Base-by-base conservation (phyloP, 31 red algal genomes). In the Endocladia muricata region DNA sequence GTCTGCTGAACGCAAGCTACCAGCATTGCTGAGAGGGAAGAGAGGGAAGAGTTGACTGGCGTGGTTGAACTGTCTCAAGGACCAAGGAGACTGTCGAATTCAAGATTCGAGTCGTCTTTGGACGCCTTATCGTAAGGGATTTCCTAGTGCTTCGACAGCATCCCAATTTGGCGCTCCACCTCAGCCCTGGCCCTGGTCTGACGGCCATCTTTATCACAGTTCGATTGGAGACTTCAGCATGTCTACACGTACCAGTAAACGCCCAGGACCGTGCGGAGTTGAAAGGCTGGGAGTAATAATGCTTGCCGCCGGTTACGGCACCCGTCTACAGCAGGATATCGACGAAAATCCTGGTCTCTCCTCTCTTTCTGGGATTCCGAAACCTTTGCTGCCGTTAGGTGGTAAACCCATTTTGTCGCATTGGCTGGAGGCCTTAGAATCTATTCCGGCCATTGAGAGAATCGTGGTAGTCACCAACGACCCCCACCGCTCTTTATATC, bases 301-400 rank as follows among this genome's bases (percentile, higher is more conserved):
- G 21, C 85, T 88, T 22, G 76, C 76, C n/a, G 85, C 76, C 9
- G 85, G 85, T 3, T 88, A 80, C 66, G 85, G 85, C 21, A 88
- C 85, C 23, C 74, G 85, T 8, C 66, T 88, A 2, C 41, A 51
- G 17, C 29, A 38, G 3, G 73, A 85, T 54, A 61, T 81, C 29
- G 36, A 37, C 28, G 17, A 40, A n/a, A 52, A 61, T n/a, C 72
- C 69, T 8, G 38, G 48, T 36, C 74, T 82, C 28, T 70, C 51
- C 0, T 42, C 9, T 2, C 59, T 83, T 9, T 41, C 68, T 3
- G 33, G 21, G 21, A 81, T 71, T 31, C 81, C 89, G 9, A 93
- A 93, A 57, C 89, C 89, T n/a, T 56, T 93, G 19, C 71, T 93
- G 1, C 89, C 89, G 8, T 28, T 93, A 1, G 73, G 62, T 33